Conservation (phyloP, 768 basidiomycete species). For the Artomyces pyxidatus region DNA sequence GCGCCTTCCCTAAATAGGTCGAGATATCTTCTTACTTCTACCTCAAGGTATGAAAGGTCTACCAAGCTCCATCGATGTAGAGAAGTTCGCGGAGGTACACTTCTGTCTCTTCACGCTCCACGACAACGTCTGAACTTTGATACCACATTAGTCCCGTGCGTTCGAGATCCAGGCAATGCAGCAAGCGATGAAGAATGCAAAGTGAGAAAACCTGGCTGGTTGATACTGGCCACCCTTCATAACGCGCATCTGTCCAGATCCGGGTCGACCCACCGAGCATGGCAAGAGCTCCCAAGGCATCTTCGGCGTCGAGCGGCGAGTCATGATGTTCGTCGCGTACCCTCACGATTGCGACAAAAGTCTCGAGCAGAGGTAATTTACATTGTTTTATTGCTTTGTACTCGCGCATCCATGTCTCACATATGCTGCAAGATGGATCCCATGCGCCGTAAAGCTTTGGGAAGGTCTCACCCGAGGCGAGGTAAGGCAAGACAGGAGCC, state of each 20-base stretch:
- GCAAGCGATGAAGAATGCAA: slow-evolving; percentile 71
- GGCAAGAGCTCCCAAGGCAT: slow-evolving; percentile 90
- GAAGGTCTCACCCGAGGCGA: slow-evolving; percentile 47
- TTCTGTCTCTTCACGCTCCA: neutral
- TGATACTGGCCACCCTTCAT: neutral
- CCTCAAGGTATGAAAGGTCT: slow-evolving; percentile 47
- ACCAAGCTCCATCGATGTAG: slow-evolving; percentile 74
- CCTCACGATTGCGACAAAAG: slow-evolving; percentile 71
- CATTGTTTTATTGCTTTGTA: no score
- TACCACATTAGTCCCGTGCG: slow-evolving; percentile 54
- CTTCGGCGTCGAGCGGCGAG: slow-evolving; percentile 89
- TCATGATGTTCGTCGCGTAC: slow-evolving; percentile 89
- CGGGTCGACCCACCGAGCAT: slow-evolving; percentile 71
- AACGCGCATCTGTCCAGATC: slow-evolving; percentile 32
- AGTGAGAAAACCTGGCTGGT: slow-evolving; percentile 32
- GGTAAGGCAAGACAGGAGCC: slow-evolving; percentile 53
- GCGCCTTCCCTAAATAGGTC: neutral
- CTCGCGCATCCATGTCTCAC: no score
- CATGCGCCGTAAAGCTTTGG: slow-evolving; percentile 30
- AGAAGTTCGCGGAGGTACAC: slow-evolving; percentile 76
- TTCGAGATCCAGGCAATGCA: slow-evolving; percentile 93
- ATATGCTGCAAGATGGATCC: slow-evolving; percentile 57
- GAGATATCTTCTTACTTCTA: neutral
- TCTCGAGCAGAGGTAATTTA: slow-evolving; percentile 83
- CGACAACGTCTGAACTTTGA: neutral